phyloP scores from a whole-genome alignment of 495 filamentous ascomycete species.

The Aspergillus nidulans region DNA sequence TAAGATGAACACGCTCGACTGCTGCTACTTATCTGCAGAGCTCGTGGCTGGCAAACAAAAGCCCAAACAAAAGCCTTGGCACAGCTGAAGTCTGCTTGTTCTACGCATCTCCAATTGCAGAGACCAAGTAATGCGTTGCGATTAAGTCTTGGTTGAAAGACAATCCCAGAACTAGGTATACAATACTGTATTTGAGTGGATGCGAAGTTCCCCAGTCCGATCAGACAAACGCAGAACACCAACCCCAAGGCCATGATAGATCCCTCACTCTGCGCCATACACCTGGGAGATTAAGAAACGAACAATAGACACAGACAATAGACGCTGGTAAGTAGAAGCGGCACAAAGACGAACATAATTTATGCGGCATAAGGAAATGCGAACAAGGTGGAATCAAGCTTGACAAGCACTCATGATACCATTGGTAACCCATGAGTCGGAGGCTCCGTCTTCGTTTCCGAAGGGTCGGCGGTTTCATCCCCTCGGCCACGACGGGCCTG shows the following conservation, averaged over 20 bases:
- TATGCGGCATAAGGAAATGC: neutral
- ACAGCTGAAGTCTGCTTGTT: neutral
- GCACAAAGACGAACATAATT: neutral
- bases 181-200: neutral
- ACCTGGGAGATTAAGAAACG: constrained; percentile 3
- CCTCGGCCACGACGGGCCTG: constrained; percentile 31
- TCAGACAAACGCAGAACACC: constrained; percentile 17
- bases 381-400: neutral
- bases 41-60: too few relatives aligned
- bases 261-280: constrained; percentile 18
- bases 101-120: neutral
- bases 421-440: constrained; percentile 30
- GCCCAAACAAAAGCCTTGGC: too few relatives aligned
- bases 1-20: too few relatives aligned
- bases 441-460: constrained; percentile 31
- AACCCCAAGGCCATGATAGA: constrained; percentile 13
- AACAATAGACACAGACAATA: neutral
- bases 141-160: neutral
- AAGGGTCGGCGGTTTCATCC: constrained; percentile 31
- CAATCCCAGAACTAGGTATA: neutral
- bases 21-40: neutral
- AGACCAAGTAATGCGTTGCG: neutral
- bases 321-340: constrained; percentile 8
- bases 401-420: constrained; percentile 13
- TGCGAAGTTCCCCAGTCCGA: neutral